phyloP scores from a whole-genome alignment of 2,329 filamentous ascomycete genomes.

The Epichloe glyceriae region DNA sequence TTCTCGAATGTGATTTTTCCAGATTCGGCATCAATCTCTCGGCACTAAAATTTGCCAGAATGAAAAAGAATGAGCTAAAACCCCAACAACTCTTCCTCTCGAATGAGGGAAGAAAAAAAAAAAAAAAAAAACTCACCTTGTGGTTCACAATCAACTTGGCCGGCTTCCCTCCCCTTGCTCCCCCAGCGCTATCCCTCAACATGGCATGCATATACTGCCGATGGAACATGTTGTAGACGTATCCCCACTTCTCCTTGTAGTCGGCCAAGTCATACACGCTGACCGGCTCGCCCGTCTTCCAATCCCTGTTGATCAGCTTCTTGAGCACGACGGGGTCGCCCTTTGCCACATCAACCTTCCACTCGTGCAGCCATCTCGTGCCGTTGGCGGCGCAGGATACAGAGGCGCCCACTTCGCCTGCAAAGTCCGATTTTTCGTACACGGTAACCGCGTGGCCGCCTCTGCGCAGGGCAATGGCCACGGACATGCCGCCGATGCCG shows the following conservation, averaged over 20 bases:
- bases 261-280: conserved; percentile 51
- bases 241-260: conserved; percentile 53
- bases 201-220: conserved; percentile 56
- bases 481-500: conserved; percentile 35
- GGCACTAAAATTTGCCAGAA: conserved; percentile 21
- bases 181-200: conserved; percentile 42
- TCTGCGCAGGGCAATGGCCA: conserved; percentile 32
- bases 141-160: conserved; percentile 44
- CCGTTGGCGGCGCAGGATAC: conserved; percentile 58
- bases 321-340: conserved; percentile 52
- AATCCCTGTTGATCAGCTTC: conserved; percentile 57
- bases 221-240: conserved; percentile 58
- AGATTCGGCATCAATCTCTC: conserved; percentile 36
- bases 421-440: conserved; percentile 54
- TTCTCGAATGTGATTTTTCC: conserved; percentile 41
- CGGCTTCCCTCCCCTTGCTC: conserved; percentile 37
- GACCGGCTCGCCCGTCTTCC: conserved; percentile 53
- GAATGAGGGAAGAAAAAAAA: not conserved
- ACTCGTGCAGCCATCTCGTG: conserved; percentile 56
- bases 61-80: not conserved
- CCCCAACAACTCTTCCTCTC: too few relatives aligned
- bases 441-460: conserved; percentile 40
- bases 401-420: conserved; percentile 54
- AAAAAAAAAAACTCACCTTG: conserved; percentile 20
- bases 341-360: conserved; percentile 49